phyloP scores from a whole-genome alignment of 108 stramenopile species.

The Schizochytrium sp. region DNA sequence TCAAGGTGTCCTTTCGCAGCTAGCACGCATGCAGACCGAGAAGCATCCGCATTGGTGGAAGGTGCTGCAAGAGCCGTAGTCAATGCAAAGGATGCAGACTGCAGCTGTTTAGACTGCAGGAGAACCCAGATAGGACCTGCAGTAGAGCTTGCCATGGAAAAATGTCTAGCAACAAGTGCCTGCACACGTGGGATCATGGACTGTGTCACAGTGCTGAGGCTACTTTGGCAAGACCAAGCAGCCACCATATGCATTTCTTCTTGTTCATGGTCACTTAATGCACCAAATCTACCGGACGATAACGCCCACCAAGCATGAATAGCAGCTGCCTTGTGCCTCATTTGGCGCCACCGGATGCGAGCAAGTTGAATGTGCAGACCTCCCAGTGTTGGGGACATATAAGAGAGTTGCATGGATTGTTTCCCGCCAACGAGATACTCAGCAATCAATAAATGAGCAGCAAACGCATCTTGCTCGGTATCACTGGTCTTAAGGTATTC shows the following conservation, averaged over 20 bases:
- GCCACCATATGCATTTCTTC: not conserved
- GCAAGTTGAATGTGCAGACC: not conserved
- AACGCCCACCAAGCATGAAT: conserved; percentile 34
- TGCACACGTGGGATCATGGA: not conserved
- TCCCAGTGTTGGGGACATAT: not conserved
- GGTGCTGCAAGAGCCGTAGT: not conserved
- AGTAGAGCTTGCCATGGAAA: not conserved
- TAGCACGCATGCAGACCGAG: not conserved
- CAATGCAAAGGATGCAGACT: not conserved
- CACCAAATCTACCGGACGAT: not conserved
- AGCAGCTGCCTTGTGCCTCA: not conserved
- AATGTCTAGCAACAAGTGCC: not conserved
- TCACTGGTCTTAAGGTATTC: not conserved
- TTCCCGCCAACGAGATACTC: not conserved
- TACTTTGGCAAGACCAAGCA: not conserved
- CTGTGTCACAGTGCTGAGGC: not conserved
- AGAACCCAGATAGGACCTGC: not conserved
- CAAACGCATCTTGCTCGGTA: not conserved
- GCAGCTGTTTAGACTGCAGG: not conserved
- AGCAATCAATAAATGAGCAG: not conserved
- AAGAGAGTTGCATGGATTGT: not conserved
- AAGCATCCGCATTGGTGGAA: not conserved
- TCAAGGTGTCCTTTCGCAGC: not conserved
- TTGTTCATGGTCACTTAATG: not conserved
- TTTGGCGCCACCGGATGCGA: not conserved